These are phyloP conservation scores for Bipolaris zeicola DNA, from an alignment of 2,329 filamentous ascomycete species.

Conservation along the genomic window DNA sequence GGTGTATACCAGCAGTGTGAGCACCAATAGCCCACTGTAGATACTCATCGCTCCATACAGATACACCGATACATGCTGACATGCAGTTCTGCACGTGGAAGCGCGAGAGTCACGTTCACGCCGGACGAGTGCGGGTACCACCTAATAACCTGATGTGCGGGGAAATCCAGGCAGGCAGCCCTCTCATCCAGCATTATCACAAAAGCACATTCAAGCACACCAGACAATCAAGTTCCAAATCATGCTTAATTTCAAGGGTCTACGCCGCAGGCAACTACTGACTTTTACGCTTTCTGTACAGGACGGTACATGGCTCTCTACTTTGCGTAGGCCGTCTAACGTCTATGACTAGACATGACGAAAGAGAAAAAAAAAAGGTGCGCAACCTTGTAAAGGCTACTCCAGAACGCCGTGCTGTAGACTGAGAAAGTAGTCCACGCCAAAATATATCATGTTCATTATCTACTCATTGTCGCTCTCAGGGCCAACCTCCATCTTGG, in stretches of 20 bases:
- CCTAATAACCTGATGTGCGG: slow-evolving; percentile 5
- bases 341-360: slow-evolving; percentile 22
- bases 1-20: neutral
- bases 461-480: slow-evolving; percentile 41
- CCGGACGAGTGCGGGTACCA: slow-evolving; percentile 8
- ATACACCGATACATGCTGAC: neutral
- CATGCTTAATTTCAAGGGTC: slow-evolving; percentile 4
- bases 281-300: slow-evolving; percentile 8
- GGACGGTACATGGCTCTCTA: slow-evolving; percentile 18
- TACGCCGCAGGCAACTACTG: slow-evolving; percentile 17
- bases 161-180: slow-evolving; percentile 1
- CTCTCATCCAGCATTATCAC: slow-evolving; percentile 1
- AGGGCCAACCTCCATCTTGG: slow-evolving; percentile 44
- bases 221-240: neutral
- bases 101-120: slow-evolving; percentile 6
- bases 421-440: slow-evolving; percentile 20
- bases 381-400: slow-evolving; percentile 10
- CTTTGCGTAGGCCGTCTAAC: slow-evolving; percentile 14
- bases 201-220: neutral
- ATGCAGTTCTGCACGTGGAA: neutral
- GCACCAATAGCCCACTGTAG: neutral
- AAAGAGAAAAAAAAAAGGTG: slow-evolving; percentile 18
- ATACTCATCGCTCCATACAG: neutral
- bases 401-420: slow-evolving; percentile 28
- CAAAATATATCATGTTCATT: slow-evolving; percentile 22